Base-by-base conservation (phyloP, 163 green algal genomes). In the Scenedesmus sp. region DNA sequence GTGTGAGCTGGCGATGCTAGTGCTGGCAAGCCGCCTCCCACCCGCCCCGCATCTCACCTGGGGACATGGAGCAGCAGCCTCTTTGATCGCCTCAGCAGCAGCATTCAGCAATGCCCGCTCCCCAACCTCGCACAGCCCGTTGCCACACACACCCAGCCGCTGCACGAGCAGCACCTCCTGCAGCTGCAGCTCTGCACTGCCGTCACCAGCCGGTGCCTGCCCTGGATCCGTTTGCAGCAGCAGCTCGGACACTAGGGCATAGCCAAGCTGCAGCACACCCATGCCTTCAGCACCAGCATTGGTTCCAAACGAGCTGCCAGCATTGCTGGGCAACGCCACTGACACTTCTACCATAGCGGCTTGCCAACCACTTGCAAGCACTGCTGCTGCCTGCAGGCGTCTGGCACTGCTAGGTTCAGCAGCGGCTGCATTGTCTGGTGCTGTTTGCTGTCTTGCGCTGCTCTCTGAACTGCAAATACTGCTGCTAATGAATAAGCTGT, bases 81-180 rank as follows among this genome's bases (percentile, higher is more conserved):
- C 55, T 12, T 83, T 62, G 56, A 76, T 73, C 0, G 23, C 57
- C 26, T 23, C 20, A 5, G 52, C 55, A 1, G 74, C 18, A 59
- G 85, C 62, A 70, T 82, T 81, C 13, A 84, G 81, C 81, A 92
- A 64, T 7, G 8, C 81, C 9, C 82, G 77, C 84, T 96, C 94
- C 6, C 94, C 94, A 5, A 95, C 90, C 76, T 96, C 94, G 67
- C 94, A 96, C 16, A 96, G 5, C 3, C 94, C 94, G 56, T 96
- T 96, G 20, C 94, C 93, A 67, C 94, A 96, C 54, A 94, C 67
- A 0, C 93, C 93, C 64, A 87, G 23, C 54, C 91, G 83, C 34
- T 93, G 16, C 46, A 94, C 52, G 18, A 91, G 84, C 64, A 87
- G 59, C 84, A 96, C 55, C 4, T 79, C 23, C 12, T 70, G 46